Evolutionary conservation across 2,329 filamentous ascomycete species (phyloP), one percentile per base, ranked within the genome.

Genomic region (Geosmithia putterillii): DNA sequence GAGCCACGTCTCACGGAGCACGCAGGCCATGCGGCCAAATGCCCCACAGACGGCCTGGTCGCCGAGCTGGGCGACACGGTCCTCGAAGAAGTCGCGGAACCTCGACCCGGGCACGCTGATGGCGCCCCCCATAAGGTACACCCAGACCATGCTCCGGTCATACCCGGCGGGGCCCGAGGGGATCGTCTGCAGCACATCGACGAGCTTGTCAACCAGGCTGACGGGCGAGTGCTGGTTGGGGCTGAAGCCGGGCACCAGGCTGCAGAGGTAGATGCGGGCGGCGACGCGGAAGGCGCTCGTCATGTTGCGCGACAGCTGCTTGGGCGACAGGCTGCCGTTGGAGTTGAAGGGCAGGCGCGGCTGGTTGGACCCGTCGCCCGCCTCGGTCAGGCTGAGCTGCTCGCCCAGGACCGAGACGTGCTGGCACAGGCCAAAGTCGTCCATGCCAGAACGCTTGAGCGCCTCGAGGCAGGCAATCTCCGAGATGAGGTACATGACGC

Each of bases 391-490:
- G 52, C 83, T 83, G 54, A 96, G 86, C 59, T 94, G 87, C 55
- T 84, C 76, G 39, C 86, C 90, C 7, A 96, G 79, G n/a, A 83
- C 79, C 48, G 83, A 81, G 35, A 96, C 87, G 62, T 95, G 90
- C 47, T 83, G 77, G 74, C 89, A 95, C 38, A 96, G 78, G 42
- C 80, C 78, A 50, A 92, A 81, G 56, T 92, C 82, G 52, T 94
- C 85, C 67, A 92, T 87, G 52, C 84, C 85, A 47, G 84, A 79
- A 35, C 71, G 67, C 70, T 92, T 94, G 50, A 95, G 76, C 3
- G 86, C 84, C 61, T 96, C 92, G 43, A 98, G 79, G 63, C 92
- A 96, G 44, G 90, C 86, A 54, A 96, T 95, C 66, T 98, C 92
- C 2, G 88, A 94, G 59, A 98, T 94, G 54, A 96, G 73, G 62